A percentile compares a stretch with the other conserved stretches of the same genome.
Evolutionary conservation across 2,329 filamentous ascomycete species (phyloP).

Genomic region (Phialophora verrucosa): DNA sequence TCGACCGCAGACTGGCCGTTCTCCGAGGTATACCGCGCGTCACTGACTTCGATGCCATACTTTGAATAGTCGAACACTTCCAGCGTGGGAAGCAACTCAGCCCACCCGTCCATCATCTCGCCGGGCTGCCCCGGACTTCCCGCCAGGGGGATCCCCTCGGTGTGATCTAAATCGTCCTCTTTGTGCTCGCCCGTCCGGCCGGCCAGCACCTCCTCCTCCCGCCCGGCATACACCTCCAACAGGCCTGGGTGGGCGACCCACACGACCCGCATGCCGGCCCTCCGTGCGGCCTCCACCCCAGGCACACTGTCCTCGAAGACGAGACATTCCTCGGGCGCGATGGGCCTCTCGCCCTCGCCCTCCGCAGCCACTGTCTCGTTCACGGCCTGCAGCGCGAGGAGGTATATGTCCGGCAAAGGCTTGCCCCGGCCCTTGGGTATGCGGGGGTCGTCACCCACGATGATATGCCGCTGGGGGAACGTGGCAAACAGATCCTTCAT

Average conservation of each 20-base stretch:
- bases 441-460: constrained; percentile 83
- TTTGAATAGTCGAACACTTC: constrained; percentile 65
- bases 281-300: constrained; percentile 85
- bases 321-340: constrained; percentile 84
- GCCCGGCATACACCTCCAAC: constrained; percentile 73
- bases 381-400: constrained; percentile 81
- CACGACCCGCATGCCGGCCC: constrained; percentile 91
- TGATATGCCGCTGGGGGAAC: constrained; percentile 72
- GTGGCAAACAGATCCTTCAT: constrained; percentile 57
- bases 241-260: constrained; percentile 89
- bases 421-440: constrained; percentile 84
- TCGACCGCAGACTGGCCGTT: constrained; percentile 32
- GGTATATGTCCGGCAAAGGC: constrained; percentile 91
- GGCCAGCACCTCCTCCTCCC: constrained; percentile 81
- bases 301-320: constrained; percentile 97
- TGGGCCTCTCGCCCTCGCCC: constrained; percentile 64
- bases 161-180: constrained; percentile 52
- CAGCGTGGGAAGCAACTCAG: constrained; percentile 57
- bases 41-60: constrained; percentile 60
- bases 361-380: constrained; percentile 68
- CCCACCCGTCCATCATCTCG: constrained; percentile 66
- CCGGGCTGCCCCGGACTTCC: constrained; percentile 57
- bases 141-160: constrained; percentile 47
- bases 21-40: constrained; percentile 27
- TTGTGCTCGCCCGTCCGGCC: constrained; percentile 76